Conservation (phyloP, 495 filamentous ascomycete species). For the Talaromyces ruber region DNA sequence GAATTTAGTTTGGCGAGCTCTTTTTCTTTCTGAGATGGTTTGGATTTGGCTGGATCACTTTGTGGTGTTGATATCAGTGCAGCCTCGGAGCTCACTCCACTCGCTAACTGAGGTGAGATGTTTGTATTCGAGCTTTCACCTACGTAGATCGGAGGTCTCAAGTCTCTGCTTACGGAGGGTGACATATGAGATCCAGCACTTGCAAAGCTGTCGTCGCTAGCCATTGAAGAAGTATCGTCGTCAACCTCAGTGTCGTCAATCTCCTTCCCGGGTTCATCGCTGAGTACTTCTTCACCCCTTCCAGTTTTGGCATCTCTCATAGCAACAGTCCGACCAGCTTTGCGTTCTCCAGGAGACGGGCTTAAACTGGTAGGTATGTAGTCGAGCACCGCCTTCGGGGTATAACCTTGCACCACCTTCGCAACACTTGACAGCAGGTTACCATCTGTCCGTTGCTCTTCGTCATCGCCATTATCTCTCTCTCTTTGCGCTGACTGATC, state of each 20-base stretch:
- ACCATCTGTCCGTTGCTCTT: constrained; percentile 18
- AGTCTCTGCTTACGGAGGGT: background rate
- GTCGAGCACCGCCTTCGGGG: constrained; percentile 39
- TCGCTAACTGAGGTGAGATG: background rate
- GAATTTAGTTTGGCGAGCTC: constrained; percentile 68
- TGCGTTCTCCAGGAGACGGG: constrained; percentile 27
- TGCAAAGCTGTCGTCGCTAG: constrained; percentile 3
- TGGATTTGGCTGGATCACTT: constrained; percentile 6
- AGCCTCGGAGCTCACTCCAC: background rate
- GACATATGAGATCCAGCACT: constrained; percentile 3
- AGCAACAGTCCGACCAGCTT: constrained; percentile 13
- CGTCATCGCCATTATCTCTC: constrained; percentile 9
- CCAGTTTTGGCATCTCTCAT: constrained; percentile 8
- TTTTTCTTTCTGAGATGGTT: constrained; percentile 51
- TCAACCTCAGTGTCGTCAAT: background rate
- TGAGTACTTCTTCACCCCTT: constrained; percentile 1
- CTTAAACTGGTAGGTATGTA: constrained; percentile 33
- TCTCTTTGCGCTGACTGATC: background rate
- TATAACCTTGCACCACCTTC: constrained; percentile 32
- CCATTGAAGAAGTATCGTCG: constrained; percentile 11
- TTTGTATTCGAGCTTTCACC: background rate
- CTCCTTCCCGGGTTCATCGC: background rate
- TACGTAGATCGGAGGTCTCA: constrained; percentile 4
- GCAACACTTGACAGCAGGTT: constrained; percentile 39
- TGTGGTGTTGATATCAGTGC: background rate